Base-by-base conservation (phyloP, 2,329 filamentous ascomycete species). In the Penicillium sp. region DNA sequence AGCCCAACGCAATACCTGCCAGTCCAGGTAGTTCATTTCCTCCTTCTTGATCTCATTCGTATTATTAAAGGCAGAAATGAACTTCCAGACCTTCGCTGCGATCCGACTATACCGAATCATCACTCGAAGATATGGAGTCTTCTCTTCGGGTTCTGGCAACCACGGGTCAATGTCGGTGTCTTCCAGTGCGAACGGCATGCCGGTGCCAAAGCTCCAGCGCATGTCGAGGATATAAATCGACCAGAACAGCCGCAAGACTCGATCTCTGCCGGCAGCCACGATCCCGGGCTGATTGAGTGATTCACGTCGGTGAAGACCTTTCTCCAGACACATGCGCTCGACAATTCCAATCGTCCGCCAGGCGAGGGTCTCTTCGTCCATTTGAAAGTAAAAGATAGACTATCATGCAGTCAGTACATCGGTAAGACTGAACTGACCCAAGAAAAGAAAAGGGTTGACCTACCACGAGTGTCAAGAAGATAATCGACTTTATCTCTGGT, bases 331-430 rank as follows among this genome's bases (percentile, higher is more conserved):
- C 72, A 94, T 83, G 17, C 92, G 85, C 15, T 90, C 86, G 1
- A 92, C 90, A 63, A 95, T 86, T 1, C 93, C 93, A 73, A 96
- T 92, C n/a, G 93, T 86, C 12, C 93, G 86, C 91, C 93, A 97
- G 0, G 92, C 90, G 11, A 94, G 82, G 0, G 88, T 84, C 75
- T 97, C 93, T 66, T 96, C 91, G 66, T 93, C 92, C 52, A 87
- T 87, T 50, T 96, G 86, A 70, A 96, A 97, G 63, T 93, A 86
- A 72, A 92, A 96, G 59, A 87, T 88, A 34, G 84, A 84, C 86
- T 88, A 55, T 25, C 14, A 22, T 10, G 2, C 5, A 14, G 41
- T 69, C 43, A 66, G 67, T 38, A 45, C 2, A 22, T 12, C 7
- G 2, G 31, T 14, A 10, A 5, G 38, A 41, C 14, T 15, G 11